Evolutionary conservation across 2,329 filamentous ascomycete species (phyloP).

Genomic region (Albifimbria verrucaria): DNA sequence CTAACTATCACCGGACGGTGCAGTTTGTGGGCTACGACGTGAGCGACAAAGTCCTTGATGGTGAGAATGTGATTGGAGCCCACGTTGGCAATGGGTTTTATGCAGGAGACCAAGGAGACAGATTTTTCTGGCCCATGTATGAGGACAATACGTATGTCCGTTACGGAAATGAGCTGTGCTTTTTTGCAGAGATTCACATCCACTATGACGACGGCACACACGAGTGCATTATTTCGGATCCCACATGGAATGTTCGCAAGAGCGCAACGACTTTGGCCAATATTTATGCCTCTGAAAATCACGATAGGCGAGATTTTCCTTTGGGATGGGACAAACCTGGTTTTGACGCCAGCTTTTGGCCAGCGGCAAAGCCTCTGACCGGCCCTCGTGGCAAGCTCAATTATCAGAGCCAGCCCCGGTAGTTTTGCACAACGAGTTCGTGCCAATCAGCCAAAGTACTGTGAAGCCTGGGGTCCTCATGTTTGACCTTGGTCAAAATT

Average conservation of each 20-base stretch:
- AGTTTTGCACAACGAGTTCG: conserved; percentile 30
- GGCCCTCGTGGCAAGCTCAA: conserved; percentile 33
- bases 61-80: conserved; percentile 36
- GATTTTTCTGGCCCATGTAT: conserved; percentile 40
- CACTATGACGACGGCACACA: conserved; percentile 33
- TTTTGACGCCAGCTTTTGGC: conserved; percentile 24
- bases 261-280: conserved; percentile 36
- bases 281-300: conserved; percentile 36
- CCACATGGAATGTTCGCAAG: conserved; percentile 32
- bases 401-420: conserved; percentile 39
- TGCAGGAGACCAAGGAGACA: conserved; percentile 37
- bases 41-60: conserved; percentile 24
- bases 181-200: conserved; percentile 35
- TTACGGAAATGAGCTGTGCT: conserved; percentile 36
- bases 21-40: conserved; percentile 42
- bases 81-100: conserved; percentile 43
- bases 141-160: conserved; percentile 37
- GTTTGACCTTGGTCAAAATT: conserved; percentile 20
- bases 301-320: conserved; percentile 31
- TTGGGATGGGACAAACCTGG: conserved; percentile 27
- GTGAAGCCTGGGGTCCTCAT: conserved; percentile 14
- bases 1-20: conserved; percentile 35
- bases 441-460: conserved; percentile 17
- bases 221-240: conserved; percentile 31
- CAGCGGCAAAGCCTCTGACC: conserved; percentile 31